Conservation (phyloP, 2,329 filamentous ascomycete genomes). For the Fusarium praegraminearum region DNA sequence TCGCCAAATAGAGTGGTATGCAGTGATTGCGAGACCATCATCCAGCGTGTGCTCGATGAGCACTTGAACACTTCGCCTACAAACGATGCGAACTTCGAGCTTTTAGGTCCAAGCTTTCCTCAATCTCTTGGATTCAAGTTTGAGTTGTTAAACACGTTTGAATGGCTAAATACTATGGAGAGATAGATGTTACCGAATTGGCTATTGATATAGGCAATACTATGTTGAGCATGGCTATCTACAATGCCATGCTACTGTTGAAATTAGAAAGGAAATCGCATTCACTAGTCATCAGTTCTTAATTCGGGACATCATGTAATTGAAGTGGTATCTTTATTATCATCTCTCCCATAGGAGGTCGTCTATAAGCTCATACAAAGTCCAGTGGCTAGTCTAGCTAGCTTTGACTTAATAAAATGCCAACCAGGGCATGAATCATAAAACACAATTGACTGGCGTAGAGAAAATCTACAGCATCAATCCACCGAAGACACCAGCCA, state of each 20-base stretch:
- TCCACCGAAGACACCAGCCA: constrained; percentile 42
- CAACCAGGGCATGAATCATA: constrained; percentile 25
- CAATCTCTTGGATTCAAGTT: constrained; percentile 56
- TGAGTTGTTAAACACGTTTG: constrained; percentile 62
- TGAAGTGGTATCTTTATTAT: constrained; percentile 13
- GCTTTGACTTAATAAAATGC: constrained; percentile 22
- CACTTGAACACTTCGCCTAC: constrained; percentile 56
- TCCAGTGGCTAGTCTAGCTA: constrained; percentile 26
- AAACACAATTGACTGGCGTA: constrained; percentile 11
- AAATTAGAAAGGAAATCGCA: too few relatives aligned
- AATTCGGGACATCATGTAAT: neutral
- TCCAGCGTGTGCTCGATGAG: constrained; percentile 63
- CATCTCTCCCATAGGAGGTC: constrained; percentile 12
- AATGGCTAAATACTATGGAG: constrained; percentile 21
- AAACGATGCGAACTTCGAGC: constrained; percentile 29
- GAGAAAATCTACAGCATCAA: constrained; percentile 36
- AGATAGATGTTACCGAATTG: neutral
- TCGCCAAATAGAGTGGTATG: constrained; percentile 63
- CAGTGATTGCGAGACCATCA: constrained; percentile 58
- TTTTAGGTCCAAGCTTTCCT: constrained; percentile 51
- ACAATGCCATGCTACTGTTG: neutral
- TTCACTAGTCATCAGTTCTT: neutral
- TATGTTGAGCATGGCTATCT: neutral
- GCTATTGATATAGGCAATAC: neutral
- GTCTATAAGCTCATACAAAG: constrained; percentile 20